Base-by-base conservation (phyloP, 2,329 filamentous ascomycete genomes). In the Fusarium sp. region DNA sequence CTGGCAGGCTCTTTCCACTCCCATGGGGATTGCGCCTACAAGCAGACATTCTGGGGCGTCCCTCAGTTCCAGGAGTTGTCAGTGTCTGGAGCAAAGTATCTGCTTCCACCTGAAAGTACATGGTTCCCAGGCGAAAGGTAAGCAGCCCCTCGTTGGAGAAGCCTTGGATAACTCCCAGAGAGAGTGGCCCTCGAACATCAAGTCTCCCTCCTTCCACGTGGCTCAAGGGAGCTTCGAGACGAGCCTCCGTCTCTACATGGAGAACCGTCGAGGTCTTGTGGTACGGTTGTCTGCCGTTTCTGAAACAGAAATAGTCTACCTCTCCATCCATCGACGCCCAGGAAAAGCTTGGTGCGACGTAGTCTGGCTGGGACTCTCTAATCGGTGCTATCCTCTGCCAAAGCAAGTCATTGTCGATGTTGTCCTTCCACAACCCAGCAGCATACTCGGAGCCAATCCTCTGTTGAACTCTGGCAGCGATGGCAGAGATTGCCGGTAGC, bases 351-450 rank as follows among this genome's bases (percentile, higher is more conserved):
- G 74, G 74, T n/a, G 73, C 73, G 2, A 66, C 63, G 47, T 62
- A 71, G 2, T 34, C 31, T 9, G 12, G 31, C 3, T 9, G 31
- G 8, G 31, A 12, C 31, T 9, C 9, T 34, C 31, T 12, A 9
- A 9, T 12, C 31, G 31, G 31, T 9, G 9, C 31, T 2, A 12
- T 9, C 31, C 31, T 34, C 12, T 34, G 31, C 73, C 74, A 76
- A 11, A 73, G 50, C 5, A 76, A 58, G 30, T 75, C 74, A 18
- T 66, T 36, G n/a, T 70, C 47, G 12, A 76, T 69, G 16, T 73
- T 75, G n/a, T 71, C 53, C 2, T 37, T 36, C 78, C 78, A 80
- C 18, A 80, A 40, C 1, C 78, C 76, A 1, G 78, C 78, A 1
- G 71, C 59, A 50, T 79, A 80, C 9, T 72, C 51, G 13, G 73